Conservation (phyloP, 1,284 basidiomycete genomes). For the Spongiforma sp. region DNA sequence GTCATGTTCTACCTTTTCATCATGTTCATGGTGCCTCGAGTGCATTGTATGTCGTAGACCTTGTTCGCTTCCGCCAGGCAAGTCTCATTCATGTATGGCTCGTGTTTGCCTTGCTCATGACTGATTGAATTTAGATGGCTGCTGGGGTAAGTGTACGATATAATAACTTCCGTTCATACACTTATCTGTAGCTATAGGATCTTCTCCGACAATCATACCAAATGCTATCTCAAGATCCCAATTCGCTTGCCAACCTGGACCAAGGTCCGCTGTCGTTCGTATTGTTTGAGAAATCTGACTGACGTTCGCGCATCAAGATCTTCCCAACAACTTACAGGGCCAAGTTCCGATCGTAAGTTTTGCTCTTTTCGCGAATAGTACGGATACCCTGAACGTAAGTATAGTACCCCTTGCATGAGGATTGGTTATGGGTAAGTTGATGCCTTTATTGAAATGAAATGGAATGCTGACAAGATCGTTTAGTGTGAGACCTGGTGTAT, state of each 20-base stretch:
- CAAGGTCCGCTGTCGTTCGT: conserved; percentile 63
- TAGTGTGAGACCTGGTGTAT: conserved; percentile 89
- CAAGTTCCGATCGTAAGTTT: conserved; percentile 84
- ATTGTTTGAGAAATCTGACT: neutral
- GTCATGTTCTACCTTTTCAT: neutral
- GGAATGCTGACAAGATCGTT: conserved; percentile 13
- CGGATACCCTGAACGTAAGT: conserved; percentile 5
- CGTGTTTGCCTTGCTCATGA: conserved; percentile 8
- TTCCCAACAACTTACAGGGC: conserved; percentile 91
- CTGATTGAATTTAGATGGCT: conserved; percentile 58
- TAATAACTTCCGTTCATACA: neutral
- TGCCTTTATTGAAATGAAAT: neutral
- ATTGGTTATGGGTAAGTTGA: conserved; percentile 88
- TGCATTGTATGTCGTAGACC: conserved; percentile 95
- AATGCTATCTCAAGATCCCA: conserved; percentile 90
- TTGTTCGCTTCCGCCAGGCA: conserved; percentile 92
- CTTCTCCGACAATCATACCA: conserved; percentile 94
- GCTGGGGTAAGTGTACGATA: conserved; percentile 67
- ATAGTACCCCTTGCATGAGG: conserved; percentile 84
- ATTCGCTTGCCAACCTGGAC: conserved; percentile 94
- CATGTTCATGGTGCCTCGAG: conserved; percentile 45
- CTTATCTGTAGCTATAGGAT: conserved; percentile 57
- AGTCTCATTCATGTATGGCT: conserved; percentile 21
- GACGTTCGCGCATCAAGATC: conserved; percentile 54
- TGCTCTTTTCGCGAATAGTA: neutral